These are phyloP conservation scores for Fusarium buharicum DNA, from an alignment of 2,329 filamentous ascomycete genomes.

Conservation along the genomic window DNA sequence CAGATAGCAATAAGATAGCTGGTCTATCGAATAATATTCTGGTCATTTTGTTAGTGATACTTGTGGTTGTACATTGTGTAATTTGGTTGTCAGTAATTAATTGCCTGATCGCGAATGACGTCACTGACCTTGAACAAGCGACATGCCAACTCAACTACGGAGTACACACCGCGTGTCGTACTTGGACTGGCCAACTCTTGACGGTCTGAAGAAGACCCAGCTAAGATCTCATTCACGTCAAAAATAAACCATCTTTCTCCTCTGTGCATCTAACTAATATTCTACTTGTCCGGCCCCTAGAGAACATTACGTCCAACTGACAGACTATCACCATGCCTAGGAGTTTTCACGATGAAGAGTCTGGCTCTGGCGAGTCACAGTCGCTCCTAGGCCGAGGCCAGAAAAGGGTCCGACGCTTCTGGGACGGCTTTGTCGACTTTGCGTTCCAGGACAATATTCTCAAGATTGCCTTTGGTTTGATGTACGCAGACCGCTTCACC, in stretches of 20 bases:
- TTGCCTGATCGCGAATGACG: not conserved
- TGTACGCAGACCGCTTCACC: slow-evolving; percentile 59
- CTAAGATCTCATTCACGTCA: not conserved
- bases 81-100: no score
- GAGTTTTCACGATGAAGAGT: slow-evolving; percentile 50
- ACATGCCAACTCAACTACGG: not conserved
- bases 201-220: not conserved
- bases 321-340: slow-evolving; percentile 43
- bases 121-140: not conserved
- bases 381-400: slow-evolving; percentile 60
- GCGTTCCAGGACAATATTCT: slow-evolving; percentile 79
- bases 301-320: slow-evolving; percentile 17
- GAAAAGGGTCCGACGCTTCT: slow-evolving; percentile 61
- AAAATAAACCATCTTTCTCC: not conserved
- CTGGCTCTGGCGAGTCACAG: slow-evolving; percentile 47
- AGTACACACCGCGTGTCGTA: not conserved
- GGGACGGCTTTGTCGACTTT: slow-evolving; percentile 76
- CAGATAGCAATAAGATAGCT: slow-evolving; percentile 38
- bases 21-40: slow-evolving; percentile 20
- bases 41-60: not conserved
- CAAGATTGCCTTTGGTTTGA: slow-evolving; percentile 79
- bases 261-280: slow-evolving; percentile 7
- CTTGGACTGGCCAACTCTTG: not conserved
- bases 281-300: slow-evolving; percentile 27
- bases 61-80: no score